Conservation (phyloP, 805 yeast genomes). For the Jamesozyma gamospora region DNA sequence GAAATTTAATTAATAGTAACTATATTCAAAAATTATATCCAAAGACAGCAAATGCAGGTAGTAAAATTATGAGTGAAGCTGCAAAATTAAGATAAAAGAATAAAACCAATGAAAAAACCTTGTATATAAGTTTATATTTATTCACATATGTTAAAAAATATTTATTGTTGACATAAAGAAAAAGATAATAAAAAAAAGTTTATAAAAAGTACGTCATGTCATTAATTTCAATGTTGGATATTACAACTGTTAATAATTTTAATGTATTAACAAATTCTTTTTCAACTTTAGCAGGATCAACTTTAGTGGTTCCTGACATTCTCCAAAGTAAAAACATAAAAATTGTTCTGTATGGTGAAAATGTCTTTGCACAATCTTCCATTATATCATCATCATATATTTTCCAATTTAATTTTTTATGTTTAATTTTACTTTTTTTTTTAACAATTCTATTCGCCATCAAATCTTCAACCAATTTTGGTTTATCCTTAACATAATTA, state of each 20-base stretch:
- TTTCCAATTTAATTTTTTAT: conserved; percentile 52
- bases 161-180: not conserved
- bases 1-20: conserved; percentile 28
- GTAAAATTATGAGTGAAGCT: conserved; percentile 31
- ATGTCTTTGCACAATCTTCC: conserved; percentile 44
- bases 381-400: conserved; percentile 52
- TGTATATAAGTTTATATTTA: no score
- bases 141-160: not conserved
- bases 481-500: conserved; percentile 46
- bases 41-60: conserved; percentile 20
- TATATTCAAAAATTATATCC: conserved; percentile 16
- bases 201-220: conserved; percentile 1
- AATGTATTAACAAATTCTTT: conserved; percentile 11
- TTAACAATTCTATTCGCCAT: conserved; percentile 33
- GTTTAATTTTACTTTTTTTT: conserved; percentile 30
- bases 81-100: conserved; percentile 14
- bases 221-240: not conserved
- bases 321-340: conserved; percentile 73
- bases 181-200: not conserved
- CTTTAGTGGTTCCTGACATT: conserved; percentile 44
- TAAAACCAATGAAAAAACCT: not conserved
- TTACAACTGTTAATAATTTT: not conserved
- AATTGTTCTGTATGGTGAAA: conserved; percentile 55
- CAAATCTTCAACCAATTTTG: conserved; percentile 37
- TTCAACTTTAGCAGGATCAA: conserved; percentile 29